A percentile compares a stretch with the other conserved stretches of the same genome.
Conservation (phyloP, 2,329 filamentous ascomycete genomes). For the Tolypocladium ophioglossoides region DNA sequence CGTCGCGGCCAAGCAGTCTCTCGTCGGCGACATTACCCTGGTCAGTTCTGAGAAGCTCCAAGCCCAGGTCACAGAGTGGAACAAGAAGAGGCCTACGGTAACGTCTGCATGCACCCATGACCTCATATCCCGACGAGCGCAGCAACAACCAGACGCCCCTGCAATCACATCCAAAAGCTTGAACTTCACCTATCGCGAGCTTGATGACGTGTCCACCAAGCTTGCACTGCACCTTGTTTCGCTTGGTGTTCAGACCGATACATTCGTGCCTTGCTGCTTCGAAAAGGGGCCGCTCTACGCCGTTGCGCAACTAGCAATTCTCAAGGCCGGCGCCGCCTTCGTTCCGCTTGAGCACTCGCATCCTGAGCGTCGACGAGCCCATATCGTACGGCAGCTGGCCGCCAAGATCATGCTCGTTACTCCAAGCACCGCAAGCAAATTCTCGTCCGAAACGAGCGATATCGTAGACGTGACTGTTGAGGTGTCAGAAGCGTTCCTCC, state of each 20-base stretch:
- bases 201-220: neutral
- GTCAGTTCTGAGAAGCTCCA: neutral
- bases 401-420: neutral
- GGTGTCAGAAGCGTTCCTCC: neutral
- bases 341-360: neutral
- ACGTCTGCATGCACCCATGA: neutral
- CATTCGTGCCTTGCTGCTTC: neutral
- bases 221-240: neutral
- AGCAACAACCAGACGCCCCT: neutral
- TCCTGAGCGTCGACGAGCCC: neutral
- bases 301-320: neutral
- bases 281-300: neutral
- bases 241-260: neutral
- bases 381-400: neutral
- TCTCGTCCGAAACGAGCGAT: neutral
- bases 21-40: neutral
- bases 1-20: neutral
- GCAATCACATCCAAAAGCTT: neutral
- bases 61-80: neutral
- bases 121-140: neutral
- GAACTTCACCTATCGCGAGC: neutral
- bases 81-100: neutral
- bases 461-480: neutral
- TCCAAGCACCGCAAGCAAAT: neutral
- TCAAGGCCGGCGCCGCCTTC: neutral